phyloP scores from a whole-genome alignment of 2,329 filamentous ascomycete species.

The Metarhizium album region DNA sequence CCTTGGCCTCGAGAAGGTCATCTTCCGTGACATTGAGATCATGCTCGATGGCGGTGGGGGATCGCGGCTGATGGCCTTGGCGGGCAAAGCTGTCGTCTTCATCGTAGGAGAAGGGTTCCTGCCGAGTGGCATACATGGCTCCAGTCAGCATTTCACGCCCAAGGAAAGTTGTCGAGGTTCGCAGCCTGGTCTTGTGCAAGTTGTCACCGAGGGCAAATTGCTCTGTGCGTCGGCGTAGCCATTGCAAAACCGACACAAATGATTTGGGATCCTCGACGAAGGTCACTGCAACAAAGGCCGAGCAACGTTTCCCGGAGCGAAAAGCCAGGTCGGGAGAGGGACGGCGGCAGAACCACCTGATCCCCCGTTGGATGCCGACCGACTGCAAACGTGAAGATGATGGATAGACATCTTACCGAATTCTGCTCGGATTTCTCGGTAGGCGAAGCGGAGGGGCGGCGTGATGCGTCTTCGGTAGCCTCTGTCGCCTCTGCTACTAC shows the following conservation, averaged over 20 bases:
- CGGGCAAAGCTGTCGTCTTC: slow-evolving; percentile 25
- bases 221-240: not conserved
- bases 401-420: slow-evolving; percentile 5
- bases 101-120: slow-evolving; percentile 28
- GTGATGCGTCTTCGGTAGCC: slow-evolving; percentile 11
- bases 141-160: not conserved
- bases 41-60: slow-evolving; percentile 19
- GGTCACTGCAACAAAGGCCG: no score
- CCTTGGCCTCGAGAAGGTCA: slow-evolving; percentile 34
- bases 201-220: not conserved
- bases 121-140: not conserved
- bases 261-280: not conserved
- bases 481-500: slow-evolving; percentile 11
- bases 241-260: not conserved
- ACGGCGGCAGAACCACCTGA: no score
- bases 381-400: not conserved
- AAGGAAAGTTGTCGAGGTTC: not conserved
- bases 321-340: not conserved
- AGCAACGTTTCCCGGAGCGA: not conserved
- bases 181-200: not conserved
- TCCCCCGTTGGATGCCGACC: no score
- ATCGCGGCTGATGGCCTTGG: slow-evolving; percentile 16
- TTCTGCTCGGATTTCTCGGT: slow-evolving; percentile 8
- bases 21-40: slow-evolving; percentile 35
- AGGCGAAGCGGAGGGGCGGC: slow-evolving; percentile 9